phyloP scores from a whole-genome alignment of 2,329 filamentous ascomycete species.

The Penicillium sp. region DNA sequence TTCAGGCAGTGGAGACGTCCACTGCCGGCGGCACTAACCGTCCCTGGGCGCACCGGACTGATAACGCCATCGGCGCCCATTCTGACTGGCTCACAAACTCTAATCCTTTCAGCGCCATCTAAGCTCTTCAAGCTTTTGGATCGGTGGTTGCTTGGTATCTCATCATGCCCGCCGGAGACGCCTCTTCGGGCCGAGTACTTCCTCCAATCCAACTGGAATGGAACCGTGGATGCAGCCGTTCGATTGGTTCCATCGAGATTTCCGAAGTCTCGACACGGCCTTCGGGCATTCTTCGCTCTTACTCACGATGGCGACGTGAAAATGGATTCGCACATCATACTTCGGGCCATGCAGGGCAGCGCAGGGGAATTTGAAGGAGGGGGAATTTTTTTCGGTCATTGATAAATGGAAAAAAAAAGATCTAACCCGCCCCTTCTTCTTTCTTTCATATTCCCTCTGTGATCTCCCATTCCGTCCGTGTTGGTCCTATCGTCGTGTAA shows the following conservation, averaged over 20 bases:
- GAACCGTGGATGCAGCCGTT: neutral
- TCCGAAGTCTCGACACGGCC: neutral
- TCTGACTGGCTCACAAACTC: constrained; percentile 3
- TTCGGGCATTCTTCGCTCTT: neutral
- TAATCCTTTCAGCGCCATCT: neutral
- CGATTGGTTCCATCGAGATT: constrained; percentile 1
- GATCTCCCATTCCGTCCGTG: no score
- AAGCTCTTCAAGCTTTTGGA: constrained; percentile 1
- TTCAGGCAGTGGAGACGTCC: neutral
- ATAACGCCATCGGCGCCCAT: constrained; percentile 18
- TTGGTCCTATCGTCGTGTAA: no score
- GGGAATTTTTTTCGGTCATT: no score
- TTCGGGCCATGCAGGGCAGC: neutral
- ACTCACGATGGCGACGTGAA: neutral
- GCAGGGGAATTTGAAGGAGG: neutral
- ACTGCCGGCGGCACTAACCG: constrained; percentile 3
- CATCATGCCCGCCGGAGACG: no score
- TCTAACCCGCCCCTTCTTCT: no score
- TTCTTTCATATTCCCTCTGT: no score
- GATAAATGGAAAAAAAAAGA: no score
- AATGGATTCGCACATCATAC: constrained; percentile 9
- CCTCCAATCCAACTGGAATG: neutral
- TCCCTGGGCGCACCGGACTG: constrained; percentile 1
- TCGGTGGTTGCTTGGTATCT: no score
- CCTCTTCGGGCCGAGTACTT: neutral